Base-by-base conservation (phyloP, 1,139 yeast species). In the Suhomyces yuchorum region DNA sequence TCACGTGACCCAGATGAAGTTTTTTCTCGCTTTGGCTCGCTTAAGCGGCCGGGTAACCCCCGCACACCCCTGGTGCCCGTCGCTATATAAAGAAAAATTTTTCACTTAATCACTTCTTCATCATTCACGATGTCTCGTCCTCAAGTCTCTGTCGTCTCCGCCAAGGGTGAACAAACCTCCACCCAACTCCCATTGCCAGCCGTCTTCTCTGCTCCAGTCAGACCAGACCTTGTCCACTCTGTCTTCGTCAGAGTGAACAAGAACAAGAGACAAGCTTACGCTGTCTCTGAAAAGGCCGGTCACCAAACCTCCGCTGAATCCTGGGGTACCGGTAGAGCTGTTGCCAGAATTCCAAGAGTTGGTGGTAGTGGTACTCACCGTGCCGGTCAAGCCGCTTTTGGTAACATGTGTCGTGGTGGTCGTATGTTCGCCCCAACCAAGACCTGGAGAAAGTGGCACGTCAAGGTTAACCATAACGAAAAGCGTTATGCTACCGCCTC, bases 261-360 rank as follows among this genome's bases (percentile, higher is more conserved):
- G 93, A 93, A 93, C 96, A 92, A 92, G 92, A 92, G 99, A 83
- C 99, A 93, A 84, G 97, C 99, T 77, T 93, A 93, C 87, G 97
- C 99, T 74, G 99, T 93, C 68, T 86, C 98, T 68, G 91, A 85
- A 75, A 89, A 90, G 81, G 99, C 99, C 70, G 99, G 99, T 84
- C 96, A 90, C 85, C 98, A 93, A 84, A 92, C 97, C 78, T 93
- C 99, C 61, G 99, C 99, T 75, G 97, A 91, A 81, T 93, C 99
- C 59, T 93, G 99, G 99, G 99, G 99, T 90, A 95, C 99, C 68
- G 99, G 99, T 86, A 92, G 99, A 85, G 99, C 99, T 81, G 97
- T 93, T 74, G 98, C 99, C 82, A 93, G 99, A 86, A 92, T 93
- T 78, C 99, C 99, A 84, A 92, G 99, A 87, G 98, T 93, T 75